Conservation (phyloP, 1,284 basidiomycete genomes). For the Trichosporon faecale region DNA sequence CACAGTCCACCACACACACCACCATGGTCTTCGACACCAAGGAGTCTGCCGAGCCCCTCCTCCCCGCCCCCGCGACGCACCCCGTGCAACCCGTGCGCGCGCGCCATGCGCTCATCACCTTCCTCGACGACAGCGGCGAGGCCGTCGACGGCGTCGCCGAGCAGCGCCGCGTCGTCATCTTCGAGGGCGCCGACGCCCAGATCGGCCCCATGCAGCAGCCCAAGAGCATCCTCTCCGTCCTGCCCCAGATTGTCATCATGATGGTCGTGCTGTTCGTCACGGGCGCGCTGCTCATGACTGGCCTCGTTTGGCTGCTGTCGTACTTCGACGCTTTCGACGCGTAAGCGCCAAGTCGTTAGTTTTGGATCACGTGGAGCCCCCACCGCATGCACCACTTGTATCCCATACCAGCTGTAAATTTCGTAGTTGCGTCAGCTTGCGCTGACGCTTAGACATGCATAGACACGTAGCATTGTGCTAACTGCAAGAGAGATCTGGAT, state of each 20-base stretch:
- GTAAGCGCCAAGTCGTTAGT: not conserved
- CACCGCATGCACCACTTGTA: not conserved
- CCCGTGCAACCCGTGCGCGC: not conserved
- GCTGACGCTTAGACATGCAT: slow-evolving; percentile 1
- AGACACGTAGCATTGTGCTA: not conserved
- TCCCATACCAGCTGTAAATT: not conserved
- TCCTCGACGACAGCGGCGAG: not conserved
- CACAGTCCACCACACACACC: not conserved
- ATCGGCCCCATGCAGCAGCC: not conserved
- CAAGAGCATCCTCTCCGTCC: not conserved
- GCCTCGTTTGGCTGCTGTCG: not conserved
- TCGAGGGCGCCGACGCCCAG: not conserved
- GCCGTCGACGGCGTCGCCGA: not conserved
- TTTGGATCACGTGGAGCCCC: not conserved
- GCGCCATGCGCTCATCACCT: not conserved
- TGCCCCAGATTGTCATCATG: not conserved
- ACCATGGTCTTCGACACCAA: not conserved
- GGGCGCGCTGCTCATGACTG: not conserved
- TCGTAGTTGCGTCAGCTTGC: not conserved
- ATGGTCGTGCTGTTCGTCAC: slow-evolving; percentile 1
- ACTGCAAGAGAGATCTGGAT: not conserved
- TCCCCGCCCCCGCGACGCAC: not conserved
- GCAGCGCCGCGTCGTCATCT: slow-evolving; percentile 1
- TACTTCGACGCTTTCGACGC: not conserved
- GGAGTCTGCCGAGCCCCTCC: not conserved